These are phyloP conservation scores for Dictyostelium purpureum DNA, from an alignment of 78 protist species.

Conservation along the genomic window DNA sequence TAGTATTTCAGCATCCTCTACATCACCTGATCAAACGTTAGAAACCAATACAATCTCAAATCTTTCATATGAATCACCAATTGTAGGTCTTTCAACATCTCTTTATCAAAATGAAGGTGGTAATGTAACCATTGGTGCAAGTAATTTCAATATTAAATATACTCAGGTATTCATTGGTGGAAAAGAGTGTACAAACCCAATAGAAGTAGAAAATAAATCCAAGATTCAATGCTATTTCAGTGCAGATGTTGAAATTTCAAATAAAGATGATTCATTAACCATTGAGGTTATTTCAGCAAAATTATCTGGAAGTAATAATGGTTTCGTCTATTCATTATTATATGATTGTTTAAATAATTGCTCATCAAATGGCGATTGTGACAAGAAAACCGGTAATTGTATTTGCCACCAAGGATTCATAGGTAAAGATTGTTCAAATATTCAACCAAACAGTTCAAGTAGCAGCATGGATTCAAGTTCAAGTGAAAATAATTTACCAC, in stretches of 20 bases:
- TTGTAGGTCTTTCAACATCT: neutral
- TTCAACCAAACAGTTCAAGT: too few relatives aligned
- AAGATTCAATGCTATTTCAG: neutral
- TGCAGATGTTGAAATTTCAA: neutral
- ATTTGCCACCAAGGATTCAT: neutral
- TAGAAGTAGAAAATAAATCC: neutral
- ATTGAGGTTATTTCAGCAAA: neutral
- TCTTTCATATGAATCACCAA: conserved; percentile 5
- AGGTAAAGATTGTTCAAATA: neutral
- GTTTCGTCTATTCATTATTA: neutral
- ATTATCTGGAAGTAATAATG: neutral
- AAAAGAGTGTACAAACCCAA: neutral
- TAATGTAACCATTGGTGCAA: neutral
- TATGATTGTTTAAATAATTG: conserved; percentile 10
- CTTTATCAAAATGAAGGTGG: neutral
- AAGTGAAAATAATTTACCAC: neutral
- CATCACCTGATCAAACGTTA: neutral
- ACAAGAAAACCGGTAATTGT: neutral
- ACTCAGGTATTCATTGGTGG: neutral
- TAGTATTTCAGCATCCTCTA: neutral
- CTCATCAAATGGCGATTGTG: conserved; percentile 3
- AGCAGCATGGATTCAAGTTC: neutral
- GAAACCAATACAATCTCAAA: neutral
- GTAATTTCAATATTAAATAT: neutral
- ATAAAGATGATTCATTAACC: neutral